Conservation (phyloP, 2,329 filamentous ascomycete genomes). For the Berkeleyomyces rouxiae region DNA sequence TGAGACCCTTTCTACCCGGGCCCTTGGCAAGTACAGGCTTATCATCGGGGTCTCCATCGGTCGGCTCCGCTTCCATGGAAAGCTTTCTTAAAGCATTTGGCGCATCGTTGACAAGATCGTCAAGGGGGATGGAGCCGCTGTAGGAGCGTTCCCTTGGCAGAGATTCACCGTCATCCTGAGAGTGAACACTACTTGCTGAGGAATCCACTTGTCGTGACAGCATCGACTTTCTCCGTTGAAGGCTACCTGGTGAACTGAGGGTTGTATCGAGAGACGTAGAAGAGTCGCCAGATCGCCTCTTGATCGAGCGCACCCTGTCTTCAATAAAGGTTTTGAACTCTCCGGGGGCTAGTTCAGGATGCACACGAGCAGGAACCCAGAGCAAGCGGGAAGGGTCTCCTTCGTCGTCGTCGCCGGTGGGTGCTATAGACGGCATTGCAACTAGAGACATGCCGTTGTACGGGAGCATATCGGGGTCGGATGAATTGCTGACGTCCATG, state of each 20-base stretch:
- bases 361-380: conserved; percentile 88
- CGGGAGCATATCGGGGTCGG: conserved; percentile 59
- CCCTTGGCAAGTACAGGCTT: conserved; percentile 72
- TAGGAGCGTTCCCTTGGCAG: conserved; percentile 55
- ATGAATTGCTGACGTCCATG: conserved; percentile 70
- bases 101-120: conserved; percentile 69
- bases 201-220: conserved; percentile 80
- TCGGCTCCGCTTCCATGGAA: conserved; percentile 36
- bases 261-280: conserved; percentile 39
- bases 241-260: conserved; percentile 27
- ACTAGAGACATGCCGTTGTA: conserved; percentile 48
- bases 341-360: conserved; percentile 85
- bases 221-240: conserved; percentile 88
- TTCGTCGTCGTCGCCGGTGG: conserved; percentile 59
- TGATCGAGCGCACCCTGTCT: conserved; percentile 78
- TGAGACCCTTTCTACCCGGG: conserved; percentile 54
- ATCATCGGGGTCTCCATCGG: conserved; percentile 37
- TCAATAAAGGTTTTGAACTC: conserved; percentile 97
- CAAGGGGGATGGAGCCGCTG: conserved; percentile 40
- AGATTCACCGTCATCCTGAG: conserved; percentile 69
- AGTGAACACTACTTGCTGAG: conserved; percentile 42
- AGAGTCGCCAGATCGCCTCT: conserved; percentile 62
- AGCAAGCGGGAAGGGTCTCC: conserved; percentile 77
- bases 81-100: conserved; percentile 54
- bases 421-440: conserved; percentile 56